Base-by-base conservation (phyloP, 345 rosid genomes). In the Heritiera littoralis region DNA sequence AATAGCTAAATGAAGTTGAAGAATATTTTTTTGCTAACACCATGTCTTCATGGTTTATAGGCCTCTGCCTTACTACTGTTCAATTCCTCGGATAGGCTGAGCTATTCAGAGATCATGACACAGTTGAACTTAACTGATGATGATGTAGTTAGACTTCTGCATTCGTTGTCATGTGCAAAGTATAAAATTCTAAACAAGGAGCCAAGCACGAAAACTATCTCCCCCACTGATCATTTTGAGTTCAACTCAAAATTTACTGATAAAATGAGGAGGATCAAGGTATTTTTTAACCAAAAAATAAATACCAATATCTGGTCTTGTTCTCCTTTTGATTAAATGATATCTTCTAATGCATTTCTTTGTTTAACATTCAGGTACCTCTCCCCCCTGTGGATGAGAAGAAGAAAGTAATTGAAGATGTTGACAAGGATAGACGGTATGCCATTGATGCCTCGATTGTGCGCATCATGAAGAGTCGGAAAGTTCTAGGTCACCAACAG, bases 361-460 rank as follows among this genome's bases (percentile, higher is more conserved):
- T 35, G 38, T 35, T 35, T 35, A 35, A 35, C n/a, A 7, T 66
- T 30, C 75, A 92, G 96, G 84, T 92, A 81, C 94, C 94, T 73
- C 91, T 90, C 11, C 93, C 96, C 3, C 90, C 88, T 5, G 86
- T 88, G 35, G 96, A 90, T 71, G 94, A 92, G 82, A 85, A 88
- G 77, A 90, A 88, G 86, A 92, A 88, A 72, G 90, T 92, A 18
- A 81, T 88, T 71, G 94, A 92, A 86, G 94, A 92, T 69, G 92
- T 92, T 40, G 90, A 90, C 68, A 92, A 92, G 78, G 96, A 87
- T 77, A 83, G 94, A 70, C 86, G 92, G 48, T 88, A 88, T 87
- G 94, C 92, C 3, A 89, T 92, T 74, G 96, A 92, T 79, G 96
- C 96, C 35, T 86, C 93, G 0, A 87, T 92, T 73, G 96, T 92